phyloP scores from a whole-genome alignment of 768 basidiomycete genomes.

The Boletus tomentosulus region DNA sequence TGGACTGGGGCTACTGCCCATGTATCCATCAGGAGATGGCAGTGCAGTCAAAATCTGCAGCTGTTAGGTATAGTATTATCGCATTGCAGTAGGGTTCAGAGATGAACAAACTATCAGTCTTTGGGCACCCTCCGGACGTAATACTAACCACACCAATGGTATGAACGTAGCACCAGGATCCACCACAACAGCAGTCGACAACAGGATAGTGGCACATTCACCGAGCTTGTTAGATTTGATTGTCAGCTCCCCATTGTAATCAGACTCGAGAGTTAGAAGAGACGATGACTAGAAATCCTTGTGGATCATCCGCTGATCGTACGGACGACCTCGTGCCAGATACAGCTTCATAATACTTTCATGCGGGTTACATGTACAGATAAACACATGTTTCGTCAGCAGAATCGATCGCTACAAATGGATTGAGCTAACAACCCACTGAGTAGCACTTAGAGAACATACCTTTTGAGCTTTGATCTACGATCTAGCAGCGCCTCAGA shows the following conservation, averaged over 20 bases:
- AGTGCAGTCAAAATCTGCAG: too few relatives aligned
- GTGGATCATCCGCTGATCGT: background rate
- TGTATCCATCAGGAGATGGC: too few relatives aligned
- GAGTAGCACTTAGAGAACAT: conserved; percentile 6
- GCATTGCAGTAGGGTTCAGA: background rate
- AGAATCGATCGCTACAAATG: conserved; percentile 41
- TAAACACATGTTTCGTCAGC: conserved; percentile 23
- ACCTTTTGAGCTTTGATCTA: conserved; percentile 82
- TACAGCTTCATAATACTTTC: background rate
- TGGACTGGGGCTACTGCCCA: too few relatives aligned
- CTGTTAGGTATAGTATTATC: background rate
- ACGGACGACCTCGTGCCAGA: background rate
- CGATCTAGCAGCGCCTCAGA: conserved; percentile 79
- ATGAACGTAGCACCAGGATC: too few relatives aligned
- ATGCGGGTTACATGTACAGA: conserved; percentile 10
- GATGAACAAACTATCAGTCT: background rate
- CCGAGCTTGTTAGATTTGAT: background rate
- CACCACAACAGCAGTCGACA: too few relatives aligned
- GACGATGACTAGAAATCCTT: background rate
- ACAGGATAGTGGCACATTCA: background rate
- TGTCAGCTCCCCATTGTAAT: background rate
- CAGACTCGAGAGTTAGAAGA: background rate
- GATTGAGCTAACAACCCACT: conserved; percentile 4
- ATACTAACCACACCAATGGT: too few relatives aligned
- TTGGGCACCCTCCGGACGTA: background rate